Evolutionary conservation across 73 alveolate genomes (phyloP), one percentile per base, ranked within the genome.

Genomic region (Paramecium biaurelia): DNA sequence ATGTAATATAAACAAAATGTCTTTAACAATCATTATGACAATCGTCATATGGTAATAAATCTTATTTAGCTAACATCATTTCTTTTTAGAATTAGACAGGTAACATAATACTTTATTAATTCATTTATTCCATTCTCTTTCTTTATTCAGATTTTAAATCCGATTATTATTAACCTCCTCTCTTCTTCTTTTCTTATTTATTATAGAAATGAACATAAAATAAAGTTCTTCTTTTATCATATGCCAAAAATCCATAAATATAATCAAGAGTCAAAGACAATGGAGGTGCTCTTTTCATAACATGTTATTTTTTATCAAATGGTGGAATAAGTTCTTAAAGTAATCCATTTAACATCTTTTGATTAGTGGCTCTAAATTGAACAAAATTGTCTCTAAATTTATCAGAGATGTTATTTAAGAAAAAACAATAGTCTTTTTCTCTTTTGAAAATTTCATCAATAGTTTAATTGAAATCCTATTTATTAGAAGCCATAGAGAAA

Each of bases 151-250:
- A 38, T 28, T 37, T 79, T 24, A 79, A 23, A 5, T 38, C 63
- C 24, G 18, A 20, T 38, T 72, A 3, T 72, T 38, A 14, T 79
- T 37, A 32, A 21, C 18, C 43, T 79, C 70, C 90, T 18, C 35
- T 79, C 47, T 11, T 79, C 47, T 79, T 79, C 15, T 79, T 79
- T 10, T 37, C 43, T 21, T 79, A 79, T 26, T 79, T 30, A 24
- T 88, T 70, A 45, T 88, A 88, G 53, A 88, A 70, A 70, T 96
- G 98, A 70, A 93, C 93, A 86, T 95, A 96, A 67, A 84, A 86
- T 20, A 96, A 57, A 14, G 98, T 92, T 32, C 95, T 49, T 88
- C 98, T 94, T 47, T 86, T 93, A 92, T 96, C 98, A 14, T 93
- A 89, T 5, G 93, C 89, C 49, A 93, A 93, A 45, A 93, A 86